phyloP scores from a whole-genome alignment of 768 basidiomycete species.

The Tricholoma furcatifolium region DNA sequence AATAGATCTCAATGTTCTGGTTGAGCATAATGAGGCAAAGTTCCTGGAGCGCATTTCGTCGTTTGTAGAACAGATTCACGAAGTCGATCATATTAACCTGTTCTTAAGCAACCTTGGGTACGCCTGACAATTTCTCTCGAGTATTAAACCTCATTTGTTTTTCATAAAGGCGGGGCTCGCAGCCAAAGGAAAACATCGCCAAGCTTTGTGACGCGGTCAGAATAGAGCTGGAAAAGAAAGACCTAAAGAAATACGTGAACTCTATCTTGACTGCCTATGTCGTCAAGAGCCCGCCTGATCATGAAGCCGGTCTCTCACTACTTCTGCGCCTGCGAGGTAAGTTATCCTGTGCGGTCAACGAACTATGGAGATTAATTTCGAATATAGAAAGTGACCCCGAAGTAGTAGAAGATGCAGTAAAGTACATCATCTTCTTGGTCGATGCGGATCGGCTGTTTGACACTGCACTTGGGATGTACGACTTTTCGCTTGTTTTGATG shows the following conservation, averaged over 20 bases:
- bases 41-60: conserved; percentile 62
- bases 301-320: conserved; percentile 78
- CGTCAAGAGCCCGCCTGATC: conserved; percentile 87
- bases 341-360: neutral
- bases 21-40: conserved; percentile 69
- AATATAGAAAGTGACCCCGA: conserved; percentile 54
- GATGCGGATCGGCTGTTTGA: conserved; percentile 91
- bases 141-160: conserved; percentile 4
- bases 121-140: conserved; percentile 18
- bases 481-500: conserved; percentile 93
- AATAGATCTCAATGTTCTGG: conserved; percentile 86
- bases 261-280: conserved; percentile 91
- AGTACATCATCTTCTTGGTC: conserved; percentile 97
- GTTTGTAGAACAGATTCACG: conserved; percentile 84
- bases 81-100: conserved; percentile 90
- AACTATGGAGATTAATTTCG: conserved; percentile 18
- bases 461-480: conserved; percentile 97
- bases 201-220: conserved; percentile 78
- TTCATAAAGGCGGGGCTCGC: conserved; percentile 54
- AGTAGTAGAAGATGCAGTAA: conserved; percentile 93
- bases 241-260: conserved; percentile 82
- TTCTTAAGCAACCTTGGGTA: conserved; percentile 87
- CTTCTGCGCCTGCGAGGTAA: conserved; percentile 78
- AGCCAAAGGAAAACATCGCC: conserved; percentile 57
- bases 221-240: conserved; percentile 63